Percentiles rank a stretch among this genome's conserved stretches.
Conservation (phyloP, 2,329 filamentous ascomycete genomes). For the Ceratocystis albifundus region DNA sequence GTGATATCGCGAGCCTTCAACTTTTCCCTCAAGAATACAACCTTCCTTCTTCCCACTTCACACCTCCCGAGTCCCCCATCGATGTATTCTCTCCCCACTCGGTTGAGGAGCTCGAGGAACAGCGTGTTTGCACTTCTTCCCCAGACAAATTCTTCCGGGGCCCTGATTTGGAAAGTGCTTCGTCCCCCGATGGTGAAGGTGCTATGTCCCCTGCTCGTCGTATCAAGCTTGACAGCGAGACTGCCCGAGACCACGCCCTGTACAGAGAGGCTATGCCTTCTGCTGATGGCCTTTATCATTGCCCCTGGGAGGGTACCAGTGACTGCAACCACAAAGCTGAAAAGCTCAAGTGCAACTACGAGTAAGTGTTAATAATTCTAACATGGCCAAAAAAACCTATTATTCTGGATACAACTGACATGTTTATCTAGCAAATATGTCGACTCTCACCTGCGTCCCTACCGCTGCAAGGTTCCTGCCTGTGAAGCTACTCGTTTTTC, state of each 20-base stretch:
- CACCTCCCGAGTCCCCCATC: constrained; percentile 25
- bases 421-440: constrained; percentile 66
- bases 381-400: not conserved
- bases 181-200: constrained; percentile 26
- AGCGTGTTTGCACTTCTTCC: constrained; percentile 28
- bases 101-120: constrained; percentile 19
- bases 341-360: constrained; percentile 97
- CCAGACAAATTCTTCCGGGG: constrained; percentile 35
- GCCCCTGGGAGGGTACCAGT: constrained; percentile 64
- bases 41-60: constrained; percentile 19
- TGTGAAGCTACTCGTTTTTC: constrained; percentile 86
- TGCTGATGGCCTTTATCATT: constrained; percentile 79
- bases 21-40: constrained; percentile 13
- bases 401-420: constrained; percentile 19
- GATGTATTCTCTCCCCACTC: constrained; percentile 17
- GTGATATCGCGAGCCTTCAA: constrained; percentile 19
- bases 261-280: constrained; percentile 56
- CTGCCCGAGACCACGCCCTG: constrained; percentile 53
- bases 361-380: constrained; percentile 55
- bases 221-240: constrained; percentile 43
- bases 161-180: constrained; percentile 5
- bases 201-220: constrained; percentile 38
- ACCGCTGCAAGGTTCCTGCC: constrained; percentile 75
- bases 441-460: constrained; percentile 92
- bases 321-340: constrained; percentile 82